Evolutionary conservation across 2,329 filamentous ascomycete species (phyloP), one percentile per base, ranked within the genome.

Genomic region (Colletotrichum kahawae): DNA sequence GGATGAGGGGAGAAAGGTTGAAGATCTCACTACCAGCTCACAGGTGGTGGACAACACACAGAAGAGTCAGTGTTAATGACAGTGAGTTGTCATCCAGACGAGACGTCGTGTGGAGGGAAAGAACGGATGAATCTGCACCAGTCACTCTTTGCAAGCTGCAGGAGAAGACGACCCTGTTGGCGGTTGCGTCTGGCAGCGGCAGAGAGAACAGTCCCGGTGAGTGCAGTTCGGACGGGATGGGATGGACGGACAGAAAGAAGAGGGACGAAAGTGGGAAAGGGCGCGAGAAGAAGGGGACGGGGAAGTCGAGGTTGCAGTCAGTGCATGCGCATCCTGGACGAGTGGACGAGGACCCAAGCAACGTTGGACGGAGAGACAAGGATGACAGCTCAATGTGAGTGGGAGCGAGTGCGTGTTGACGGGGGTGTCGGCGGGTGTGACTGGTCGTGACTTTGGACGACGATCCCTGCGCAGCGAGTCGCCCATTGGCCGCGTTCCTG

Each of bases 121-220:
- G 76, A 77, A 77, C 13, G 76, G 69, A 77, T 75, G 76, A 77
- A 77, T 67, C 75, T 77, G 75, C 76, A 70, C 67, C 51, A 31
- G 69, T 59, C 56, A 64, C 63, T 63, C 70, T 51, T 51, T 75
- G 57, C 70, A 21, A 57, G 59, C 62, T 72, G 68, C 70, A 56
- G 51, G 38, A 69, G 70, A 69, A 64, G 51, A 66, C 72, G 33
- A 63, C 60, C 60, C 34, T n/a, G 57, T 31, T 33, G 33, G 57
- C 57, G 57, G 57, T 62, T 31, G 57, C 33, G 57, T 62, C 31
- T 34, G 33, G 57, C 57, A 36, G 57, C 57, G 57, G 54, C 24
- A 56, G 31, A 59, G 70, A 57, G 62, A 59, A 36, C 71, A 74
- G 71, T 66, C 71, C 72, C 63, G 43, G 73, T 27, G 70, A 60